phyloP scores from a whole-genome alignment of 2,329 filamentous ascomycete species.

The Talaromyces piceae region DNA sequence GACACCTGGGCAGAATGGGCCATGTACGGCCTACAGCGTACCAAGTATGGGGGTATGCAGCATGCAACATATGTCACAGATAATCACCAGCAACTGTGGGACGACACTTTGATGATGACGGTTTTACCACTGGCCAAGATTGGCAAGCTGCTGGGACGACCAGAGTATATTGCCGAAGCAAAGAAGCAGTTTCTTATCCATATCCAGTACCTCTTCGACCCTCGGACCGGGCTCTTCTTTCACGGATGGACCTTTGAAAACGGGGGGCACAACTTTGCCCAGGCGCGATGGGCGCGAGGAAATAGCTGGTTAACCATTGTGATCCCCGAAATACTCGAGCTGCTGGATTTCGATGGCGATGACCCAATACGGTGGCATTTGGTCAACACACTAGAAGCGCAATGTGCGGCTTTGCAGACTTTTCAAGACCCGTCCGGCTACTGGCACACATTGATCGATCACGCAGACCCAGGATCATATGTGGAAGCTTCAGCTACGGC shows the following conservation, averaged over 20 bases:
- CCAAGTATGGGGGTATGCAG: conserved; percentile 64
- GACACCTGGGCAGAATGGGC: conserved; percentile 79
- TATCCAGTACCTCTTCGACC: conserved; percentile 70
- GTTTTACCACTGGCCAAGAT: conserved; percentile 75
- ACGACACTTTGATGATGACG: conserved; percentile 84
- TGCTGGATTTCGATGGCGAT: conserved; percentile 52
- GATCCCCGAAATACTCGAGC: conserved; percentile 73
- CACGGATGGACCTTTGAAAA: conserved; percentile 75
- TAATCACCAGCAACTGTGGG: conserved; percentile 72
- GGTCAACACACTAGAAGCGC: conserved; percentile 54
- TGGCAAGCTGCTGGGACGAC: conserved; percentile 60
- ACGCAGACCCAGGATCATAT: conserved; percentile 58
- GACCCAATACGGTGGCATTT: conserved; percentile 54
- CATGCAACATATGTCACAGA: conserved; percentile 65
- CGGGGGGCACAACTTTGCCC: conserved; percentile 53
- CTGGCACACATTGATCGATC: conserved; percentile 69
- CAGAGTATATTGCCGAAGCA: conserved; percentile 68
- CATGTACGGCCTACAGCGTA: conserved; percentile 66
- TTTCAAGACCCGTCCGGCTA: conserved; percentile 57
- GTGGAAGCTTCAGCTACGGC: conserved; percentile 70
- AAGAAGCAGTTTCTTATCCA: conserved; percentile 71
- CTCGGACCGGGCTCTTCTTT: conserved; percentile 65
- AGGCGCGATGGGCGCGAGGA: conserved; percentile 50
- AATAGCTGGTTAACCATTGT: conserved; percentile 68
- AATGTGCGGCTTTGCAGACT: conserved; percentile 56